phyloP scores from a whole-genome alignment of 352 stramenopile species.

The Nothophytophthora sp. region DNA sequence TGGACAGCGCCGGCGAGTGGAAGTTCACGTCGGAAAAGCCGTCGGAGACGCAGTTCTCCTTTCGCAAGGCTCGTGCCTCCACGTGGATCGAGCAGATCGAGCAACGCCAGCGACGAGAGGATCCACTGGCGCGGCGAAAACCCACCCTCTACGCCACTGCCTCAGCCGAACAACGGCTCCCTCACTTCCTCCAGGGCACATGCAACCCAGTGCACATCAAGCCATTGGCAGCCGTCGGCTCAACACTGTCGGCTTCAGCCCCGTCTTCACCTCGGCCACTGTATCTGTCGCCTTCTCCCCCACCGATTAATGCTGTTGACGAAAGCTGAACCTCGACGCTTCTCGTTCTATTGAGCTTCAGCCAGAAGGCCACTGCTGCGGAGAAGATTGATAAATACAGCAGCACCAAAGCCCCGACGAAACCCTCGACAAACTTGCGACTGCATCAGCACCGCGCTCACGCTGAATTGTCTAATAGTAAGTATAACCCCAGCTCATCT shows the following conservation, averaged over 20 bases:
- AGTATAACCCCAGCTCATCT: no score
- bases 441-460: no score
- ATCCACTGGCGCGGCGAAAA: constrained; percentile 34
- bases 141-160: background rate
- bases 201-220: constrained; percentile 41
- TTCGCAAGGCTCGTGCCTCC: constrained; percentile 41
- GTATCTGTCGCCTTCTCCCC: no score
- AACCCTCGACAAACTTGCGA: no score
- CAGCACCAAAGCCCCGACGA: no score
- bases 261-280: no score
- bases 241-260: background rate
- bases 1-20: constrained; percentile 61
- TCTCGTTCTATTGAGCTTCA: no score
- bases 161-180: constrained; percentile 38
- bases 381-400: no score
- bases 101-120: constrained; percentile 38
- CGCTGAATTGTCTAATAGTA: no score
- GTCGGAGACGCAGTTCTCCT: constrained; percentile 52
- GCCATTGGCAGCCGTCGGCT: background rate
- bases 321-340: no score
- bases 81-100: constrained; percentile 82
- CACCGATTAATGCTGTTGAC: no score
- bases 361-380: no score
- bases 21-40: constrained; percentile 70
- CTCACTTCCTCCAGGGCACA: constrained; percentile 50